Percentiles rank a stretch among this genome's conserved stretches.
These are phyloP conservation scores for Colletotrichum navitas DNA, from an alignment of 2,329 filamentous ascomycete species.

Conservation along the genomic window DNA sequence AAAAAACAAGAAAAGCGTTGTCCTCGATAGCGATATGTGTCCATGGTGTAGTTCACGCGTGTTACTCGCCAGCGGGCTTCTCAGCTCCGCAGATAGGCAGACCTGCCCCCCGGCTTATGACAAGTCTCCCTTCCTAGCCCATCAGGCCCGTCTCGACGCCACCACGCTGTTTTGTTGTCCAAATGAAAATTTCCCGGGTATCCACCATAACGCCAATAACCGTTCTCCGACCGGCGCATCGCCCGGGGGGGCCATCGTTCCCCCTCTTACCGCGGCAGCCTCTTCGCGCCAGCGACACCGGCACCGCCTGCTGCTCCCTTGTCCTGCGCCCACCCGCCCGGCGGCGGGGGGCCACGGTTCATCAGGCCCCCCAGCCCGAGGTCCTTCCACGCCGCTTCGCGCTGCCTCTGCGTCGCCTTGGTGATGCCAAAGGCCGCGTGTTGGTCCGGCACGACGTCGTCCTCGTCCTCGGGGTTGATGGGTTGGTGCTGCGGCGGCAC, in stretches of 20 bases:
- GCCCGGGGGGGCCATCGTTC: neutral
- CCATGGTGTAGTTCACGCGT: too few relatives aligned
- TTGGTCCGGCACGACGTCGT: constrained; percentile 89
- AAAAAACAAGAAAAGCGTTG: neutral
- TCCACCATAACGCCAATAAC: constrained; percentile 32
- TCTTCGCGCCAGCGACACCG: constrained; percentile 40
- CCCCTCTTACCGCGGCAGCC: constrained; percentile 25
- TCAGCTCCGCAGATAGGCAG: neutral
- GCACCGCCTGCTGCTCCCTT: constrained; percentile 44
- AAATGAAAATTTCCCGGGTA: constrained; percentile 30
- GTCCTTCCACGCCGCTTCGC: constrained; percentile 84
- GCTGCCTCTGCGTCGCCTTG: constrained; percentile 78
- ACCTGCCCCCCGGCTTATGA: too few relatives aligned
- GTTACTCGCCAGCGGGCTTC: neutral
- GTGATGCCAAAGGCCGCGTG: constrained; percentile 90
- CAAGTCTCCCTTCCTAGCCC: neutral
- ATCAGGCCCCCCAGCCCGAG: constrained; percentile 79
- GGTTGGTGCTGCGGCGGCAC: constrained; percentile 85
- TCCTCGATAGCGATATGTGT: neutral
- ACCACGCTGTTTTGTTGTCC: neutral
- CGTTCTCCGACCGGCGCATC: neutral
- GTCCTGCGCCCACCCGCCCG: constrained; percentile 31
- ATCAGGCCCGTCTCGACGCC: neutral
- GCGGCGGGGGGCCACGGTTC: constrained; percentile 66
- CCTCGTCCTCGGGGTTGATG: constrained; percentile 88